Conservation (phyloP, 1,139 yeast genomes). For the Pichia sp. region DNA sequence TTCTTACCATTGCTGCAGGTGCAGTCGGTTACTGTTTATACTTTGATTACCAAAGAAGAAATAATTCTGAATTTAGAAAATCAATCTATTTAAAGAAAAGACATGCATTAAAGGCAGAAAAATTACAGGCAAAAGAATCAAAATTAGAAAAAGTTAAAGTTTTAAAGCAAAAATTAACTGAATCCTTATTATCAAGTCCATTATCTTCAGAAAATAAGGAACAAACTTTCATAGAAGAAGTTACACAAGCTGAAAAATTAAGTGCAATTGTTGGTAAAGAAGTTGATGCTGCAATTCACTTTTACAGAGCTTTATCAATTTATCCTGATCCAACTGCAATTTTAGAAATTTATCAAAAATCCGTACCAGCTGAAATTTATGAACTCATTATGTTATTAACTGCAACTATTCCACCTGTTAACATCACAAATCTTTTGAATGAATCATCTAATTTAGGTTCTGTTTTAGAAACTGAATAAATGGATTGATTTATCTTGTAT, state of each 20-base stretch:
- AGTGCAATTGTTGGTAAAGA: slow-evolving; percentile 52
- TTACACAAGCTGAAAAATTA: slow-evolving; percentile 75
- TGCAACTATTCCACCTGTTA: slow-evolving; percentile 81
- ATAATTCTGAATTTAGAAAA: slow-evolving; percentile 73
- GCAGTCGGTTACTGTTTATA: slow-evolving; percentile 75
- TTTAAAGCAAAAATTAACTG: slow-evolving; percentile 55
- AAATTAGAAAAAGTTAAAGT: slow-evolving; percentile 56
- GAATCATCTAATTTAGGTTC: slow-evolving; percentile 27
- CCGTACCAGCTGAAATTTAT: slow-evolving; percentile 74
- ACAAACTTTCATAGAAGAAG: slow-evolving; percentile 72
- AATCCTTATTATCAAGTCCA: slow-evolving; percentile 64
- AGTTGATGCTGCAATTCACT: slow-evolving; percentile 77
- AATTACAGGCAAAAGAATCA: slow-evolving; percentile 48
- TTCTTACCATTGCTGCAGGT: slow-evolving; percentile 48
- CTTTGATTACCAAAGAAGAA: slow-evolving; percentile 90
- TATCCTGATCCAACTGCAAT: slow-evolving; percentile 94
- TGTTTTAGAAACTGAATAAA: slow-evolving; percentile 16
- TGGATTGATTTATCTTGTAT: neutral
- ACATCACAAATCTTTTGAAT: slow-evolving; percentile 64
- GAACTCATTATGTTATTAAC: slow-evolving; percentile 83
- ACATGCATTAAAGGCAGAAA: slow-evolving; percentile 44
- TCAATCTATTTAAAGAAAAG: slow-evolving; percentile 56
- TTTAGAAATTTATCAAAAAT: slow-evolving; percentile 80
- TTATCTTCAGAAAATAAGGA: slow-evolving; percentile 57
- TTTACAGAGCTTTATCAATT: slow-evolving; percentile 90